Evolutionary conservation across 2,329 filamentous ascomycete genomes (phyloP), one percentile per base, ranked within the genome.

Genomic region (Colletotrichum euphorbiae): DNA sequence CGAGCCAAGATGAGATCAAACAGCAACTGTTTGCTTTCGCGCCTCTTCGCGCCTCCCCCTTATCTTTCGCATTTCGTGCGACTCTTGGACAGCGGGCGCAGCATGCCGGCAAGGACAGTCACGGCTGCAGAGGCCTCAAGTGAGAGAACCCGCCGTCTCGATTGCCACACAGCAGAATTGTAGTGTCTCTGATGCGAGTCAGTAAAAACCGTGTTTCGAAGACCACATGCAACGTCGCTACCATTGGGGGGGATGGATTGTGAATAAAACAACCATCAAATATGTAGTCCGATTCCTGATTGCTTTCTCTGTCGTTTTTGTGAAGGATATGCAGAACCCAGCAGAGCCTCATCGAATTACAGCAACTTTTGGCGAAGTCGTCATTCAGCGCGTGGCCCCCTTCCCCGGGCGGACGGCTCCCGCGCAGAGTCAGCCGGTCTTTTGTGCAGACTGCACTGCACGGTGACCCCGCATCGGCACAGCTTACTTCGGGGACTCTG

Each of bases 1-100:
- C 11, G 36, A 13, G 65, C 65, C 65, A 65, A 65, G 65, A 55
- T 65, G 12, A 33, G 60, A 42, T 68, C 54, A 68, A 68, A 68
- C 65, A n/a, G 54, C 40, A 64, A 65, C 17, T 64, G 60, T 64
- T 65, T 65, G 38, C 38, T 17, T 43, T 54, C 46, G 56, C 19
- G 48, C 54, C 62, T 54, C 54, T 52, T 36, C 46, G 40, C 17
- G 19, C 15, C 21, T 40, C 36, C n/a, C 13, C 8, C n/a, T n/a
- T n/a, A 38, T 6, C n/a, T 17, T 45, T 64, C 15, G 31, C 54
- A 60, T 19, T 31, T 56, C 46, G 28, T 50, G 43, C 40, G 11
- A 59, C 42, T 59, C n/a, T 38, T n/a, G 43, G 8, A 24, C 28
- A 6, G 9, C 60, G 57, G 61, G 60, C 65, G 52, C 65, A 59